phyloP scores from a whole-genome alignment of 352 stramenopile species.

The Phytophthora macrochlamydospora region DNA sequence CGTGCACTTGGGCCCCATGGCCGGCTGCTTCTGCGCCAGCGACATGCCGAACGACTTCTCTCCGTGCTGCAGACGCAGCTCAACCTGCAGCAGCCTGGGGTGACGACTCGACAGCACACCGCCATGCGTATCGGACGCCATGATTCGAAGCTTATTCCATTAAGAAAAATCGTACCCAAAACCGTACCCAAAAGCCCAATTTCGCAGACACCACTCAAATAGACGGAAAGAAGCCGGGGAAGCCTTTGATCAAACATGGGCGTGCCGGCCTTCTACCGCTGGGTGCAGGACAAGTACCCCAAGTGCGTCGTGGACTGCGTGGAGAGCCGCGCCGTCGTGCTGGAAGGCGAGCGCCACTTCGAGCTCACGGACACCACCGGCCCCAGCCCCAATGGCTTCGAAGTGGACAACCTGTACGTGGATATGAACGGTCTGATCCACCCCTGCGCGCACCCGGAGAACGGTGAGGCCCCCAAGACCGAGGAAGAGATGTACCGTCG shows the following conservation, averaged over 20 bases:
- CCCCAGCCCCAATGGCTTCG: constrained; percentile 94
- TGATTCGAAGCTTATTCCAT: neutral
- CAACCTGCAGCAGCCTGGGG: constrained; percentile 27
- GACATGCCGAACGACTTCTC: constrained; percentile 79
- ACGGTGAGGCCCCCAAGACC: constrained; percentile 88
- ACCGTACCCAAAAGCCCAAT: neutral
- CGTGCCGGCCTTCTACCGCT: constrained; percentile 99
- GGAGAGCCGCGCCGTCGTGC: constrained; percentile 69
- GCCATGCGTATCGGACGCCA: constrained; percentile 13
- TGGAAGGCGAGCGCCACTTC: constrained; percentile 85
- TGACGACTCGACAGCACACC: neutral
- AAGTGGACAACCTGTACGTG: constrained; percentile 99
- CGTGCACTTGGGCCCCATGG: constrained; percentile 34
- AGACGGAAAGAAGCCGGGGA: neutral
- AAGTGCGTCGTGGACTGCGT: constrained; percentile 95
- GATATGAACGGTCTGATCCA: constrained; percentile 99
- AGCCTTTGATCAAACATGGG: constrained; percentile 78
- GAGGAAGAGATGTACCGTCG: constrained; percentile 99
- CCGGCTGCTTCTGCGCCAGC: constrained; percentile 40
- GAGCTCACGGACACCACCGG: constrained; percentile 76
- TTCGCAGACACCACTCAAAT: constrained; percentile 1
- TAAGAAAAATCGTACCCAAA: no score
- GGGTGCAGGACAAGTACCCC: constrained; percentile 99
- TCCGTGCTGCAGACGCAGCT: constrained; percentile 45
- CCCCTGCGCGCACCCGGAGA: constrained; percentile 97